Evolutionary conservation across 148 eudicot genomes (phyloP), one percentile per base, ranked within the genome.

Genomic region (Drosera capensis): DNA sequence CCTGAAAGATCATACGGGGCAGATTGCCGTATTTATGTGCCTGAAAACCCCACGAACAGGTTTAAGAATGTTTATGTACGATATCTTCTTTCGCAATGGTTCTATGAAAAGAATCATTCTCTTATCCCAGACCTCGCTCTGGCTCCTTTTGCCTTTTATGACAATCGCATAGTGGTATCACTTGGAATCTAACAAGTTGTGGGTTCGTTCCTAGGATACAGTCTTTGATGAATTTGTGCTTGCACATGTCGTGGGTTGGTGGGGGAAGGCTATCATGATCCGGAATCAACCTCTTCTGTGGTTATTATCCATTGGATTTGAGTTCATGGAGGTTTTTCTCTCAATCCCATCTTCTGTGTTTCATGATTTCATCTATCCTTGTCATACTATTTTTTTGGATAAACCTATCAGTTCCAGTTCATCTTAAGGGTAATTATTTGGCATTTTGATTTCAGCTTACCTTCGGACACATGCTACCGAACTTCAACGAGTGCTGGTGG

Each of bases 401-500:
- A 3, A 34, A 9, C 14, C n/a, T 2, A 19, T 5, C 38, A 25
- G 22, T 26, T 20, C n/a, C 20, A 23, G 1, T 26, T 15, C 22
- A 15, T 18, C 19, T 23, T 25, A 34, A 18, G 26, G 2, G 30
- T 29, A 16, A 14, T 19, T 13, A 3, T 9, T 2, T 34, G 0
- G 1, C 40, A 51, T 22, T 42, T 42, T 51, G 26, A 42, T 65
- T 51, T 56, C 86, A 90, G 95, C 68, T 90, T 51, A 90, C 97
- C 41, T 90, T 90, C 49, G 92, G 97, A 49, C 97, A 90, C 63
- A 90, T 90, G 97, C 62, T 90, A 65, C 97, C 97, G 22, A 90
- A 90, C 57, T 90, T 90, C 73, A 90, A 90, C 1, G 97, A 90
- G 65, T 90, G 97, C 61, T 90, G 97, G 97, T 90, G 97, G 97